Percentiles rank a stretch among this genome's conserved stretches.
Evolutionary conservation across 139 green algal genomes (phyloP).

Genomic region (Tetraselmis chui): DNA sequence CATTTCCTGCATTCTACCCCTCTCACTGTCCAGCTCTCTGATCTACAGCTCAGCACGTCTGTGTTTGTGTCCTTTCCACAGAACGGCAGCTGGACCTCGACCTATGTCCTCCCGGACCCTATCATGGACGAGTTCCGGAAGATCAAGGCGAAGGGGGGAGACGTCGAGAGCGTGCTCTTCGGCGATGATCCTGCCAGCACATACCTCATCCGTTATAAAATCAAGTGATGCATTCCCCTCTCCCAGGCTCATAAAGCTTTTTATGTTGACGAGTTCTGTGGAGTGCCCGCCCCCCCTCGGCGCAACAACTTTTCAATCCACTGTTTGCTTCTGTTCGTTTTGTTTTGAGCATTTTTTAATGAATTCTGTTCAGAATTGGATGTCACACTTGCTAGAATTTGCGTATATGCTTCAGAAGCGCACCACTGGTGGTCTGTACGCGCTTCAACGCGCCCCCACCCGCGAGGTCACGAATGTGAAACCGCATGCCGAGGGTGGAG

Average conservation of each 20-base stretch:
- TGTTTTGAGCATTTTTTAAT: too few species aligned
- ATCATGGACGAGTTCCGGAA: background rate
- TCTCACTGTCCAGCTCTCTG: background rate
- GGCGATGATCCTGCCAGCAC: background rate
- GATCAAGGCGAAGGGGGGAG: background rate
- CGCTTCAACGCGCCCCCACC: constrained; percentile 23
- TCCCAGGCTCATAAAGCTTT: too few species aligned
- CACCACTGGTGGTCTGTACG: constrained; percentile 29
- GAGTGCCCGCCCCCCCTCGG: too few species aligned
- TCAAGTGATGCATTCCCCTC: background rate
- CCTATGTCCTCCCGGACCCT: background rate
- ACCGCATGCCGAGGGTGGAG: constrained; percentile 26
- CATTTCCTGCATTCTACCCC: background rate
- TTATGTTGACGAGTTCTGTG: too few species aligned
- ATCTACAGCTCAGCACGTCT: background rate
- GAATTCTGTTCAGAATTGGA: too few species aligned
- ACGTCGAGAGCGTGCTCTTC: background rate
- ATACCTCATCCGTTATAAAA: background rate
- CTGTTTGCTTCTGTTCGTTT: too few species aligned
- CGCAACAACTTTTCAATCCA: too few species aligned
- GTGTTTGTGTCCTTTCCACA: background rate
- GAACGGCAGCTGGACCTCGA: background rate
- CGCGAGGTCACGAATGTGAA: constrained; percentile 39
- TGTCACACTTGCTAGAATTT: too few species aligned
- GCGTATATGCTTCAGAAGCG: constrained; percentile 14